Evolutionary conservation across 2,329 filamentous ascomycete species (phyloP), one percentile per base, ranked within the genome.

Genomic region (Colletotrichum brevisporum): DNA sequence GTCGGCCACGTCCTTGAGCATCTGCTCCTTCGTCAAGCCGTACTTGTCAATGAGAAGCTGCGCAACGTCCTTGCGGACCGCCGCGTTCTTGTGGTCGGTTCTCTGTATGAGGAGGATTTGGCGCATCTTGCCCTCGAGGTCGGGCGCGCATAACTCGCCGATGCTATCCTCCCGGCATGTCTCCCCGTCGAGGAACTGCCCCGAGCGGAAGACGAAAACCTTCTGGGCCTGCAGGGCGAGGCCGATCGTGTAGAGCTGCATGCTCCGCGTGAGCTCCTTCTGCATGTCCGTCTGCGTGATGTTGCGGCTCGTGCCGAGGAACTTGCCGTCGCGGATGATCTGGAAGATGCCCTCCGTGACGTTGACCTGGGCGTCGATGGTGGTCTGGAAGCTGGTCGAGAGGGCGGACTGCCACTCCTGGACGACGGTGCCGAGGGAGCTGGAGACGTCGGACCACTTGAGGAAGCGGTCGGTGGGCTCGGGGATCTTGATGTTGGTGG

Each of bases 241-340:
- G 12, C 62, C 69, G 18, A 61, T 56, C 2, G 63, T 54, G 48
- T 57, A 68, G 4, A 58, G 50, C 31, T 69, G 48, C 16, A 72
- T 31, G 39, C 63, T 67, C 43, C 48, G 18, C 12, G 54, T 60
- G 16, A 71, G 39, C 5, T 45, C 24, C 18, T 50, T 45, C 45
- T 71, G 65, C 27, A 72, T 57, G 21, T 72, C 69, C 36, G 47
- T 27, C 41, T 72, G 69, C 9, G 66, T 71, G 18, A 71, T 43
- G 62, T 72, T 71, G n/a, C 58, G 63, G 16, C 52, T 36, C 4
- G 54, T 48, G 8, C 71, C 67, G 51, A 72, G 65, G 57, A 72
- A 72, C n/a, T 41, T 18, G n/a, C 71, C 71, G 3, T 59, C 64
- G 6, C 21, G 13, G 4, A 72, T 45, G 26, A 69, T 41, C 15